Percentiles rank a stretch among this genome's conserved stretches.
Conservation (phyloP, 805 yeast genomes). For the Candida berthetii region DNA sequence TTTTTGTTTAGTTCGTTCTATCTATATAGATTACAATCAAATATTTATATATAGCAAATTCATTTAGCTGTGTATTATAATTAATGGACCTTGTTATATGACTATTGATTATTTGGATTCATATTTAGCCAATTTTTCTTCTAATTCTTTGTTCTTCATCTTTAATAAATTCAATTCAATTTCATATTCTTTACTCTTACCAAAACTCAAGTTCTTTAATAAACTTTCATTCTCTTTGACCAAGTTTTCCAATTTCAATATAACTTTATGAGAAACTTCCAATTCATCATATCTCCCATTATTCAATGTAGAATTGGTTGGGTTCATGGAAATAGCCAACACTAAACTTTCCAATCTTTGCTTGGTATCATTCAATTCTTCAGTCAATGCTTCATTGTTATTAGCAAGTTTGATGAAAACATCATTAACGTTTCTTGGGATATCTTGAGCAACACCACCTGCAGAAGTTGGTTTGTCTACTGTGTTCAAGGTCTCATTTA, state of each 20-base stretch:
- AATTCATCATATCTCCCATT: constrained; percentile 67
- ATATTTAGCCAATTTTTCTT: constrained; percentile 20
- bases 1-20: too few species aligned
- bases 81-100: neutral
- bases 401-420: constrained; percentile 43
- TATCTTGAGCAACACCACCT: constrained; percentile 4
- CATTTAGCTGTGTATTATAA: too few species aligned
- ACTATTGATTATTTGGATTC: neutral
- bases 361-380: constrained; percentile 58
- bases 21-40: too few species aligned
- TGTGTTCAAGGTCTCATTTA: constrained; percentile 21
- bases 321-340: constrained; percentile 48
- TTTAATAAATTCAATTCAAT: constrained; percentile 61
- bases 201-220: constrained; percentile 64
- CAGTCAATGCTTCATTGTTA: constrained; percentile 37
- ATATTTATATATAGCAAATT: too few species aligned
- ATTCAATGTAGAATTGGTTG: constrained; percentile 37
- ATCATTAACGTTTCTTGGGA: constrained; percentile 39
- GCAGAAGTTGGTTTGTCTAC: neutral
- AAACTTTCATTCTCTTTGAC: constrained; percentile 66
- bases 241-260: constrained; percentile 52
- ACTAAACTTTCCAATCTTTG: constrained; percentile 54
- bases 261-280: constrained; percentile 68
- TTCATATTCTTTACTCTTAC: constrained; percentile 67
- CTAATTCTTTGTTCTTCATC: constrained; percentile 41